These are phyloP conservation scores for Elasticomyces elasticus DNA, from an alignment of 495 filamentous ascomycete species.

Conservation along the genomic window DNA sequence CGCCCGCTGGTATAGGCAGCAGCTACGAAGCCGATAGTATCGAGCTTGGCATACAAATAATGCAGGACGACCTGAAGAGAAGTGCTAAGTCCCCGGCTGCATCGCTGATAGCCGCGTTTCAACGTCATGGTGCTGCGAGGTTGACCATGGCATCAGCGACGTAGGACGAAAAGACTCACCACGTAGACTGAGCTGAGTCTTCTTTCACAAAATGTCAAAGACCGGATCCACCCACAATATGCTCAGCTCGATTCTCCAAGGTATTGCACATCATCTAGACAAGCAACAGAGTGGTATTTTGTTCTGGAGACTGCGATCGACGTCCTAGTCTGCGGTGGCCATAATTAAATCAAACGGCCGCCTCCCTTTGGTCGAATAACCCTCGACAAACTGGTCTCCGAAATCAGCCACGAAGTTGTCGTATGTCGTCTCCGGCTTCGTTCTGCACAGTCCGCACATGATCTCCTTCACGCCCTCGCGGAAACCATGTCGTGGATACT, in stretches of 20 bases:
- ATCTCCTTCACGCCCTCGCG: slow-evolving; percentile 30
- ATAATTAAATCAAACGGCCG: background rate
- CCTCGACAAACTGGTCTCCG: slow-evolving; percentile 20
- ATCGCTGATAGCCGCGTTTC: background rate
- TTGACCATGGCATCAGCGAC: background rate
- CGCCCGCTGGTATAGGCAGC: background rate
- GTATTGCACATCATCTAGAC: no score
- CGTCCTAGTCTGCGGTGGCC: background rate
- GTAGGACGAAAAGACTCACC: no score
- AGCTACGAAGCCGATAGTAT: background rate
- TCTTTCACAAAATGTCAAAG: no score
- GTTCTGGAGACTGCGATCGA: no score
- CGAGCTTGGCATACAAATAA: background rate
- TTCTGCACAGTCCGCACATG: slow-evolving; percentile 36
- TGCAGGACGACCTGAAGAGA: background rate
- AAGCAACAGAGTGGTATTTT: no score
- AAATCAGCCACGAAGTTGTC: slow-evolving; percentile 37
- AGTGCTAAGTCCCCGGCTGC: background rate
- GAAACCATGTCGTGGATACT: slow-evolving; percentile 34
- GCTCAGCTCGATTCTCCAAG: no score
- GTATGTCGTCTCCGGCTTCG: slow-evolving; percentile 43
- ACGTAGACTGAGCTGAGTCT: no score
- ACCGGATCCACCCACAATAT: no score
- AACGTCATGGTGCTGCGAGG: background rate
- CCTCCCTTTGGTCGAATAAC: background rate